Conservation (phyloP, 2,329 filamentous ascomycete species). For the Alternaria rosae region DNA sequence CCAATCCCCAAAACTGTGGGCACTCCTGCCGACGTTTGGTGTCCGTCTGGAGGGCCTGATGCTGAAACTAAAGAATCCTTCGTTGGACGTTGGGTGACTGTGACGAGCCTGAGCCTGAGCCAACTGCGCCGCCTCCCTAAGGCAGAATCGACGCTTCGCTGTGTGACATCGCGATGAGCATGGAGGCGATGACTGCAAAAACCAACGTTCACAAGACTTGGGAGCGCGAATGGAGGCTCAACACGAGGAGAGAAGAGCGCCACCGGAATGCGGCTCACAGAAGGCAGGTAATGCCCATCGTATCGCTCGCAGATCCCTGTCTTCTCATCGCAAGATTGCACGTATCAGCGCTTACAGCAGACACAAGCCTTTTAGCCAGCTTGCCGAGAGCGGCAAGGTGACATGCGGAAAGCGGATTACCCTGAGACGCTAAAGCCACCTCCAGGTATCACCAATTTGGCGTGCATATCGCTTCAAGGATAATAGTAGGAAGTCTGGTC, state of each 20-base stretch:
- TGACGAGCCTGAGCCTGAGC: background rate
- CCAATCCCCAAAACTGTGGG: slow-evolving; percentile 16
- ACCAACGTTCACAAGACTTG: slow-evolving; percentile 21
- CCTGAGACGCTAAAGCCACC: slow-evolving; percentile 38
- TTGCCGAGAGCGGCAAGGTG: slow-evolving; percentile 31
- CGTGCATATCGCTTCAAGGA: slow-evolving; percentile 39
- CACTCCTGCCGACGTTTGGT: slow-evolving; percentile 15
- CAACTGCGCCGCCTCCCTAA: slow-evolving; percentile 12
- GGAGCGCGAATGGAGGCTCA: slow-evolving; percentile 40
- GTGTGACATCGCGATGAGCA: slow-evolving; percentile 11
- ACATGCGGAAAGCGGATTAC: slow-evolving; percentile 27
- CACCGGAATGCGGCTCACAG: slow-evolving; percentile 41
- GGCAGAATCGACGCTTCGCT: slow-evolving; percentile 21
- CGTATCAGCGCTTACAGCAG: slow-evolving; percentile 41
- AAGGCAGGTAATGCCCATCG: slow-evolving; percentile 23
- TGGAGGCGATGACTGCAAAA: slow-evolving; percentile 27
- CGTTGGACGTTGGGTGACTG: background rate
- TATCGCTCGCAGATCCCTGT: slow-evolving; percentile 27
- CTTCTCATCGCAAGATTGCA: slow-evolving; percentile 24
- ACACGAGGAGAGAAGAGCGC: slow-evolving; percentile 33
- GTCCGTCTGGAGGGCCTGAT: slow-evolving; percentile 15
- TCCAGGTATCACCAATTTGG: slow-evolving; percentile 42
- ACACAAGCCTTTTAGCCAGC: slow-evolving; percentile 36
- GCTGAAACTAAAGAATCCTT: slow-evolving; percentile 17
- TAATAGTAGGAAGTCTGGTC: slow-evolving; percentile 22